phyloP scores from a whole-genome alignment of 257 asterid species.

The Apocynum venetum region DNA sequence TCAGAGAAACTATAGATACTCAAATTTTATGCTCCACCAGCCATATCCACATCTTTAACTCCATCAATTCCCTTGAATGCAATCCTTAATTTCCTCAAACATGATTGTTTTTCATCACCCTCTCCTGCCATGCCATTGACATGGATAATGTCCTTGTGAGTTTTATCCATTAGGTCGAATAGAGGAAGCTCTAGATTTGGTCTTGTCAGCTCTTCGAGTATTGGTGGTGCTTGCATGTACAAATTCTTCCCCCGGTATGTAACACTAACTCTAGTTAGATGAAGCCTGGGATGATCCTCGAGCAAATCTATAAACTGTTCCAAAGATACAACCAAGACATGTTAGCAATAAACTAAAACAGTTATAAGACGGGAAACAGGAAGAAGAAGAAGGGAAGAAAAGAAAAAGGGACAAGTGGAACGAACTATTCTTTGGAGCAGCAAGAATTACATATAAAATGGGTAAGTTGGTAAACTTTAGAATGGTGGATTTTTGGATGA shows the following conservation, averaged over 20 bases:
- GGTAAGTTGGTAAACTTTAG: not conserved
- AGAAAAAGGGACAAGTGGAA: not conserved
- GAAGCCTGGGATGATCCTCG: conserved; percentile 75
- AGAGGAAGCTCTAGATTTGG: conserved; percentile 64
- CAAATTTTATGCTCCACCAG: conserved; percentile 60
- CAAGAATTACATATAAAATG: not conserved
- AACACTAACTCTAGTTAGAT: conserved; percentile 69
- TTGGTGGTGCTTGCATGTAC: conserved; percentile 96
- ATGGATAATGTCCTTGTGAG: conserved; percentile 51
- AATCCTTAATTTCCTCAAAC: conserved; percentile 71
- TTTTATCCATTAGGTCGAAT: conserved; percentile 65
- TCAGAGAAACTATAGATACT: not conserved
- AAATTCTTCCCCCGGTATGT: conserved; percentile 71
- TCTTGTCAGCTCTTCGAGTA: conserved; percentile 89
- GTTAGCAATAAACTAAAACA: not conserved
- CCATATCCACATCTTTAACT: conserved; percentile 68
- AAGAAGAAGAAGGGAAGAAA: not conserved
- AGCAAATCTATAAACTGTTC: conserved; percentile 80
- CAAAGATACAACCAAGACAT: conserved; percentile 19
- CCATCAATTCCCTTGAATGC: conserved; percentile 66
- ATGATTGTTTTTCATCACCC: conserved; percentile 82
- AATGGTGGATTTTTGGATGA: not conserved
- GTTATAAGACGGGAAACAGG: not conserved
- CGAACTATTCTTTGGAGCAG: not conserved
- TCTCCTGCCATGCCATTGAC: conserved; percentile 78